phyloP scores from a whole-genome alignment of 2,329 filamentous ascomycete genomes.

The Alternaria arborescens region DNA sequence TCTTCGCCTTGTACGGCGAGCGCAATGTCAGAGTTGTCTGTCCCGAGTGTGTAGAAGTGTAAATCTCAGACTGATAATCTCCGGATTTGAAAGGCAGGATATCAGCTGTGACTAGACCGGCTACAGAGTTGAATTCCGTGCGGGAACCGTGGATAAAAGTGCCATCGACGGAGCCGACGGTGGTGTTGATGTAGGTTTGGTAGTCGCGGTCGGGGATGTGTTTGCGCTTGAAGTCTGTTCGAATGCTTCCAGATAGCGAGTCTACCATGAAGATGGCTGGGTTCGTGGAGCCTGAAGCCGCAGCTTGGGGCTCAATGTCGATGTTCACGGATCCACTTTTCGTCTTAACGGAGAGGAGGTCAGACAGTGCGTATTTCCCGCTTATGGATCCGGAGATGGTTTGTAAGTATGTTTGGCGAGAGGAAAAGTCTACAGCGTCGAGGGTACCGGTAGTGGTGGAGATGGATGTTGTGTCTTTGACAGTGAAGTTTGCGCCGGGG shows the following conservation, averaged over 20 bases:
- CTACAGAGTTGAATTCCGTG: constrained; percentile 48
- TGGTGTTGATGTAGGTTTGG: constrained; percentile 49
- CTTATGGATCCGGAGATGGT: constrained; percentile 53
- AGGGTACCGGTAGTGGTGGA: constrained; percentile 47
- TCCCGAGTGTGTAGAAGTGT: constrained; percentile 48
- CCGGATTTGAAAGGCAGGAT: constrained; percentile 49
- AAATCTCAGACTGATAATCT: constrained; percentile 38
- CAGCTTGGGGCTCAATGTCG: constrained; percentile 50
- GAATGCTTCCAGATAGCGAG: constrained; percentile 50
- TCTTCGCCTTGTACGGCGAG: constrained; percentile 42
- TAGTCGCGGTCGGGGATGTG: constrained; percentile 54
- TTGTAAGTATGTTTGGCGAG: constrained; percentile 52
- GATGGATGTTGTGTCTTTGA: constrained; percentile 45
- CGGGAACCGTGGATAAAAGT: constrained; percentile 53
- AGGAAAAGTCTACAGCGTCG: constrained; percentile 46
- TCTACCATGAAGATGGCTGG: constrained; percentile 51
- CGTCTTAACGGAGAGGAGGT: constrained; percentile 53
- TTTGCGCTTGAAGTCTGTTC: constrained; percentile 46
- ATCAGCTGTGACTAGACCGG: constrained; percentile 50
- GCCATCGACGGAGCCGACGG: constrained; percentile 51
- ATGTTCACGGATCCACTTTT: constrained; percentile 54
- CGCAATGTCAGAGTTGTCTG: constrained; percentile 46
- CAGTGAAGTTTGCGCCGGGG: constrained; percentile 39
- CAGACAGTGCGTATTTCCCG: constrained; percentile 52
- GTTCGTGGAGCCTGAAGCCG: constrained; percentile 31